Base-by-base conservation (phyloP, 202 grass and related monocot species). In the Zoysia matrella region DNA sequence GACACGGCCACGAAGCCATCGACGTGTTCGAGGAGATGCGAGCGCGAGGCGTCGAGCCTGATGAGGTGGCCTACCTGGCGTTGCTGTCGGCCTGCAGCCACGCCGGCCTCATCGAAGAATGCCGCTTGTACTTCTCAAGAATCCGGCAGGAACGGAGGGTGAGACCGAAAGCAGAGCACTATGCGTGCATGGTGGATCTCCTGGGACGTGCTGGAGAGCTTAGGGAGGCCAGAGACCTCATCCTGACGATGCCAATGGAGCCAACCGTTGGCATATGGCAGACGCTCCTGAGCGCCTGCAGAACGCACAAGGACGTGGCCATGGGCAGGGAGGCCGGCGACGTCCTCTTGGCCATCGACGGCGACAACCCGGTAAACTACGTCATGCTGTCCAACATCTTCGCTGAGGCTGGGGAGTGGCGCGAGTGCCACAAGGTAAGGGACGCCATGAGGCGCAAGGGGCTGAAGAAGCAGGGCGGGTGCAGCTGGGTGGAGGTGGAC, bases 331-430 rank as follows among this genome's bases (percentile, higher is more conserved):
- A 88, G 72, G 89, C 69, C 0, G 89, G 82, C 30, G 46, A 72
- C 3, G 77, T 75, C n/a, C 70, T 88, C 11, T 62, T 86, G 18
- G 60, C 75, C 47, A 57, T 80, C 2, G 83, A 92, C 50, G 75
- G 69, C 7, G 64, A 80, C 45, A 88, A 91, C 78, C 86, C 83
- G 2, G 79, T 66, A 1, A 86, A 88, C 74, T 88, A 91, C 43
- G 89, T 91, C 4, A 88, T 88, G 86, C 46, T 91, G 83, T 76
- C 89, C 1, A 91, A 91, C 73, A 71, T 91, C 11, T 60, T 88
- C 0, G 89, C 89, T 0, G 85, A 88, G 73, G 67, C 81, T 8
- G 81, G 89, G 0, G 62, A 82, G 8, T 91, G 89, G 89, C 85
- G 36, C 2, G 73, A 85, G 73, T 84, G 85, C 69, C 81, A 91